These are phyloP conservation scores for Peribolospora baueri DNA, from an alignment of 768 basidiomycete genomes.

Conservation along the genomic window DNA sequence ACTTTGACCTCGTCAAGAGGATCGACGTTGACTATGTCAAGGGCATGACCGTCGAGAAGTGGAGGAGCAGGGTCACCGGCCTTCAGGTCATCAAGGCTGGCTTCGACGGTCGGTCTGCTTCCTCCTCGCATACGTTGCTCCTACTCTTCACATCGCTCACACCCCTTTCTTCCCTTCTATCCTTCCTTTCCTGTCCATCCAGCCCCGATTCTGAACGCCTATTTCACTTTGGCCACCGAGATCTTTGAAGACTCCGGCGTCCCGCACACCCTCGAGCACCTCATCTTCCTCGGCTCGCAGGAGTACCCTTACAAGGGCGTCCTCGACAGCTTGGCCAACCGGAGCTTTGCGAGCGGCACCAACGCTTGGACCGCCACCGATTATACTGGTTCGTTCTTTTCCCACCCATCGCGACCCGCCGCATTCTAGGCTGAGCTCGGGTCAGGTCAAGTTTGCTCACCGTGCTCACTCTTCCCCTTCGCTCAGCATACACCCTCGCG, in stretches of 20 bases:
- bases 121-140: conserved; percentile 2
- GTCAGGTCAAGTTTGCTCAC: neutral
- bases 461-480: neutral
- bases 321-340: conserved; percentile 79
- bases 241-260: conserved; percentile 88
- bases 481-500: conserved; percentile 76
- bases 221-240: conserved; percentile 73
- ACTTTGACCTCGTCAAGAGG: conserved; percentile 59
- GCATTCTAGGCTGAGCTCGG: no score
- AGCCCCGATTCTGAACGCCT: conserved; percentile 77
- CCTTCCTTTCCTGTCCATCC: conserved; percentile 3
- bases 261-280: conserved; percentile 84
- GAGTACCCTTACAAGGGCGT: conserved; percentile 84
- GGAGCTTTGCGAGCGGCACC: conserved; percentile 37
- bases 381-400: conserved; percentile 11
- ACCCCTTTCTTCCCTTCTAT: conserved; percentile 8
- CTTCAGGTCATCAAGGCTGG: conserved; percentile 71
- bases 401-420: no score
- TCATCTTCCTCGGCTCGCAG: conserved; percentile 87
- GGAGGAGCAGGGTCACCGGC: conserved; percentile 68
- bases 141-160: neutral
- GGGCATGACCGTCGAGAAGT: conserved; percentile 62
- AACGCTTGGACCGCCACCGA: conserved; percentile 88
- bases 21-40: conserved; percentile 46
- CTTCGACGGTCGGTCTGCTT: conserved; percentile 41